A percentile compares a stretch with the other conserved stretches of the same genome.
phyloP scores from a whole-genome alignment of 1,139 yeast genomes.

The Pichia inconspicua region DNA sequence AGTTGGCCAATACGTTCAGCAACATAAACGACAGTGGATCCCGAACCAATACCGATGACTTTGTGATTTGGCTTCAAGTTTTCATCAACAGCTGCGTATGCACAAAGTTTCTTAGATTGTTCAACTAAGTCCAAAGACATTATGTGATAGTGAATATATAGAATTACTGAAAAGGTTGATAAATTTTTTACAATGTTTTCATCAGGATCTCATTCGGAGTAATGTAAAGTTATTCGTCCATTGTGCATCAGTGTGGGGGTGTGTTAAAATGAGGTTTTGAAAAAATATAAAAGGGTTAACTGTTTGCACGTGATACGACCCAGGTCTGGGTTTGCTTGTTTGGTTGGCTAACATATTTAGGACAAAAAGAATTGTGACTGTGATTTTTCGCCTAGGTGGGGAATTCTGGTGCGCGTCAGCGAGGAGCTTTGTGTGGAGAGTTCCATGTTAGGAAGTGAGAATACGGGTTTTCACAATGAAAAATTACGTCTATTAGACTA shows the following conservation, averaged over 20 bases:
- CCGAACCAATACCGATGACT: conserved; percentile 91
- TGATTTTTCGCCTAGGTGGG: not conserved
- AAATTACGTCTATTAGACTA: not conserved
- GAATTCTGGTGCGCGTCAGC: not conserved
- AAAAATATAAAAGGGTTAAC: too few species aligned
- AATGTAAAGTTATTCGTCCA: too few species aligned
- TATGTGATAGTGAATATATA: not conserved
- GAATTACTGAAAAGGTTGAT: too few species aligned
- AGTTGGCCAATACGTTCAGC: conserved; percentile 87
- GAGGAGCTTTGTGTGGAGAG: not conserved
- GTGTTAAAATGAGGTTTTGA: too few species aligned
- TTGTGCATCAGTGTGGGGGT: too few species aligned
- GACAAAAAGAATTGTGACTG: not conserved
- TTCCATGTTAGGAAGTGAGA: not conserved
- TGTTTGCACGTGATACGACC: too few species aligned
- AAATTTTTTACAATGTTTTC: not conserved
- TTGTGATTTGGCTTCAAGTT: conserved; percentile 65
- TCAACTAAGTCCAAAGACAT: conserved; percentile 34
- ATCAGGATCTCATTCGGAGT: not conserved
- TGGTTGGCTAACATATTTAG: too few species aligned
- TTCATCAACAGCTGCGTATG: conserved; percentile 87
- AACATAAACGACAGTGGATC: conserved; percentile 91
- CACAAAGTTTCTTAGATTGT: conserved; percentile 76
- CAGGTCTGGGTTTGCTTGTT: too few species aligned
- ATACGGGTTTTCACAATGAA: not conserved